Base-by-base conservation (phyloP, 306 rosid species). In the Lathyrus tuberosus region DNA sequence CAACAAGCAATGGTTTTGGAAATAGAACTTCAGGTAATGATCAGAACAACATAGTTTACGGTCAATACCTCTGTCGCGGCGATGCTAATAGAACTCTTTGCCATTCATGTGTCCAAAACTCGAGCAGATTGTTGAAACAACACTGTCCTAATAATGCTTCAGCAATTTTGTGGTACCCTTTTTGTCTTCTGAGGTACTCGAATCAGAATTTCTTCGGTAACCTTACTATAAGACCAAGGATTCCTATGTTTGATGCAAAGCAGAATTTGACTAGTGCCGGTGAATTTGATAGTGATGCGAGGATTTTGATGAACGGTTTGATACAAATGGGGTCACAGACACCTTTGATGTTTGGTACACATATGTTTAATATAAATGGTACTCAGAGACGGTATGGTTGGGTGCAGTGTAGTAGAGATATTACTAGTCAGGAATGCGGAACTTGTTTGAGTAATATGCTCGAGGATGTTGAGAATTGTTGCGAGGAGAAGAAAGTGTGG, bases 351-450 rank as follows among this genome's bases (percentile, higher is more conserved):
- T 81, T 81, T 69, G 85, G 85, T 22, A 81, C 77, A 12, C 82
- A 81, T 5, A 65, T 77, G 85, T 81, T 81, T 14, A 81, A 81
- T 17, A 81, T 81, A 28, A 81, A 81, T 69, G 85, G 85, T 16
- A 81, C 85, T 35, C 82, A 81, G 9, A 81, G 65, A 48, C 69
- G 85, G 74, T 77, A 81, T 33, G 85, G 85, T 1, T 81, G 85
- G 85, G 85, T 81, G 3, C 79, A 81, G 48, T 77, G 85, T 47
- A 77, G 76, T 59, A 77, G 85, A 48, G 85, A 81, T 56, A 77
- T 81, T 63, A 77, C 77, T 16, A 31, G 43, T 41, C 79, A 73
- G 70, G 85, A 77, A 10, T 81, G 85, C 62, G 77, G 79, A 31
- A 81, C 77, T 12, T 81, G 85, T 77, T 78, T 81, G 70, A 73